Base-by-base conservation (phyloP, 116 monocot genomes). In the Dioscorea cayenensis region DNA sequence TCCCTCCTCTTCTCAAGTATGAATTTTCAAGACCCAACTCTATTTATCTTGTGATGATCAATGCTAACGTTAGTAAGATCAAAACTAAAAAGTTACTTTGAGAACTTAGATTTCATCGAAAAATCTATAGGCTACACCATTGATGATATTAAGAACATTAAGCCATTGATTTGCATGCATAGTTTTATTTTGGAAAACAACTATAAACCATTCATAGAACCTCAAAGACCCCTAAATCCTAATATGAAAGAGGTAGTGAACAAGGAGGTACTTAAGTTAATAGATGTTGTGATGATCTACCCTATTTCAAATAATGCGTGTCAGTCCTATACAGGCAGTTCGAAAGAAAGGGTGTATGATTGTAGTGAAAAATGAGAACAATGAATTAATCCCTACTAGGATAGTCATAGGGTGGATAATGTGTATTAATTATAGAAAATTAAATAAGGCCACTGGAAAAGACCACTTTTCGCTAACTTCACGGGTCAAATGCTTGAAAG, bases 381-480 rank as follows among this genome's bases (percentile, higher is more conserved):
- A 55, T 29, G 36, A 71, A 36, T 21, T 36, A n/a, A 71, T 71
- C 13, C 60, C 36, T 10, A 71, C 60, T 35, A 28, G 60, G 12
- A 60, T 6, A 36, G 21, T 60, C 1, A 71, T 28, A 9, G 19
- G n/a, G 7, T 68, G 48, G 43, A 68, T 5, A 11, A 20, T 68
- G 3, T 68, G 68, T 8, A 49, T 43, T 1, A 32, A 71, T 28
- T 71, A 60, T 36, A 59, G 52, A 28, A 50, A 27, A 29, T 58
- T 55, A 17, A 70, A 70, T 32, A 17, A 22, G 10, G 52, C 70
- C 6, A 71, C 62, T 35, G 1, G 17, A 9, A 65, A 73, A 14
- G 43, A 73, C 51, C 73, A 73, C n/a, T 73, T 73, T 65, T 1
- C 48, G 21, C 43, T 73, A 1, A 25, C 73, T 49, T 73, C 17